phyloP scores from a whole-genome alignment of 2,329 filamentous ascomycete genomes.

The Diplodia seriata region DNA sequence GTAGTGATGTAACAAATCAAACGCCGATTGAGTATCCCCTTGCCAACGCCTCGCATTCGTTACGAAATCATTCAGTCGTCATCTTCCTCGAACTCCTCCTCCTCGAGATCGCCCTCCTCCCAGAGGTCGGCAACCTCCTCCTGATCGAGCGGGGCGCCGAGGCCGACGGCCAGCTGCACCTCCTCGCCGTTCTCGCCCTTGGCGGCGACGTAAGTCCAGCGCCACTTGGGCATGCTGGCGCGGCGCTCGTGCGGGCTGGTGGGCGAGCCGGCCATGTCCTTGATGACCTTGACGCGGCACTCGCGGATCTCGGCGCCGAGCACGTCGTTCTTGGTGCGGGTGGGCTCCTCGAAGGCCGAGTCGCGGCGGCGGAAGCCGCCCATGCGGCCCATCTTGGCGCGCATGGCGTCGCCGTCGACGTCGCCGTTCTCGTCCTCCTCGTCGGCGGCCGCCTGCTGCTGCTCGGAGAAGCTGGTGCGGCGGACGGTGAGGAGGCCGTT shows the following conservation, averaged over 20 bases:
- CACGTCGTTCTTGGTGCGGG: slow-evolving; percentile 31
- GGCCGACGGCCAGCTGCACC: slow-evolving; percentile 18
- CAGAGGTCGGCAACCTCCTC: slow-evolving; percentile 30
- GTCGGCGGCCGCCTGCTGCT: neutral
- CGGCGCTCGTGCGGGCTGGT: neutral
- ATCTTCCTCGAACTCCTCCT: slow-evolving; percentile 21
- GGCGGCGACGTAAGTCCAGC: slow-evolving; percentile 15
- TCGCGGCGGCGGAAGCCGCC: slow-evolving; percentile 13
- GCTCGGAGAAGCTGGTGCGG: slow-evolving; percentile 11
- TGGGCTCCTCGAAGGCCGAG: slow-evolving; percentile 31
- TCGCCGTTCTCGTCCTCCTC: slow-evolving; percentile 24
- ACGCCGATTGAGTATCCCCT: neutral
- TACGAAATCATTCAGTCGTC: slow-evolving; percentile 1
- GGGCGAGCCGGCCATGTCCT: neutral
- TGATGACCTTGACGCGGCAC: slow-evolving; percentile 16
- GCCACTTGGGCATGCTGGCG: slow-evolving; percentile 15
- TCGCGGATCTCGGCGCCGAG: slow-evolving; percentile 29
- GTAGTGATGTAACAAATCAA: neutral
- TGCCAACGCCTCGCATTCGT: neutral
- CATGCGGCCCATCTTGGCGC: slow-evolving; percentile 13
- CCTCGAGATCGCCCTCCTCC: slow-evolving; percentile 24
- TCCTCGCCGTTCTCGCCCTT: slow-evolving; percentile 20
- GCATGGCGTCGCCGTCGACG: slow-evolving; percentile 22
- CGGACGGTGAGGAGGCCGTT: slow-evolving; percentile 27
- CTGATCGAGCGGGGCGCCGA: slow-evolving; percentile 29